These are phyloP conservation scores for Ophiostoma sp. DNA, from an alignment of 2,329 filamentous ascomycete genomes.

Conservation along the genomic window DNA sequence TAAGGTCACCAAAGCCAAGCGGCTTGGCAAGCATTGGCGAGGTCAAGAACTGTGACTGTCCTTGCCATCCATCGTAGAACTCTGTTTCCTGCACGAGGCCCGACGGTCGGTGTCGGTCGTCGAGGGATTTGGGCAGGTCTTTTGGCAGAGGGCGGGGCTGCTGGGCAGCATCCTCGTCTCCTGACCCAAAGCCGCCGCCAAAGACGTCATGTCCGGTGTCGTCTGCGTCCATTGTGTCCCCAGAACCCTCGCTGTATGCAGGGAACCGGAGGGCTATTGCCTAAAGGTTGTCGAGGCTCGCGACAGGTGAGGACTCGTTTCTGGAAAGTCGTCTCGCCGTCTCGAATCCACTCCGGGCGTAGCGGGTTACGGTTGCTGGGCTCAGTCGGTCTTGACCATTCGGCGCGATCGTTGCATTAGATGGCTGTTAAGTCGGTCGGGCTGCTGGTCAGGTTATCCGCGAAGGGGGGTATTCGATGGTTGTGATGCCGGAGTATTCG, in stretches of 20 bases:
- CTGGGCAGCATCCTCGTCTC: conserved; percentile 22
- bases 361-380: not conserved
- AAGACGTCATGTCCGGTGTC: conserved; percentile 14
- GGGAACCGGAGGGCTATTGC: too few species aligned
- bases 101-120: conserved; percentile 69
- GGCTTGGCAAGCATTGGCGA: conserved; percentile 79
- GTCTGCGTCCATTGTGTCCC: conserved; percentile 18
- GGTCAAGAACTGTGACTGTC: conserved; percentile 92
- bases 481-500: conserved; percentile 2
- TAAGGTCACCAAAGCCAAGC: conserved; percentile 72
- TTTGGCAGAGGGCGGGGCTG: conserved; percentile 59
- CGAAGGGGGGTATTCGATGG: not conserved
- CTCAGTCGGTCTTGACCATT: not conserved
- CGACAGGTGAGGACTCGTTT: not conserved
- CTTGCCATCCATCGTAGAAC: conserved; percentile 99
- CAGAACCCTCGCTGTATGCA: not conserved
- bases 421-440: not conserved
- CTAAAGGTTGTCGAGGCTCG: not conserved
- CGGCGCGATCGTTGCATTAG: not conserved
- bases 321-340: not conserved
- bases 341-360: not conserved
- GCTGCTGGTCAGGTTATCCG: not conserved
- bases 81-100: conserved; percentile 77
- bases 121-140: conserved; percentile 84
- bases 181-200: conserved; percentile 23